Evolutionary conservation across 2,329 filamentous ascomycete genomes (phyloP).

Genomic region (Ceratocystis variospora): DNA sequence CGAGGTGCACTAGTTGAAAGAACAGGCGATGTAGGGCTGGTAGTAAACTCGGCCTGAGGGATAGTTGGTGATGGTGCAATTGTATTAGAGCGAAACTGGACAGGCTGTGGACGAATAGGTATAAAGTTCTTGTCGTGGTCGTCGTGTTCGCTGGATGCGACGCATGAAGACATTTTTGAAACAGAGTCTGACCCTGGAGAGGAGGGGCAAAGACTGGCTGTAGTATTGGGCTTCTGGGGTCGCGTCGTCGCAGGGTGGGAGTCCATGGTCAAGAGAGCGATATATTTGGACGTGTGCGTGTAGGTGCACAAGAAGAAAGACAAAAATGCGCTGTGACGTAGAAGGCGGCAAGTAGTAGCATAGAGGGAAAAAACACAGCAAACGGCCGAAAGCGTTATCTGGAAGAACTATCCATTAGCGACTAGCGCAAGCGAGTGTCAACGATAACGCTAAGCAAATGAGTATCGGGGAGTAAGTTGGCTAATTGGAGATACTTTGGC

Average conservation of each 20-base stretch:
- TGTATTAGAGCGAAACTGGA: slow-evolving; percentile 18
- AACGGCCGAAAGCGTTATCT: slow-evolving; percentile 8
- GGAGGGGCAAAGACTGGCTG: background rate
- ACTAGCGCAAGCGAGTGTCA: background rate
- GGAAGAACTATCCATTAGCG: background rate
- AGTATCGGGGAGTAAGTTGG: background rate
- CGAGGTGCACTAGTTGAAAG: slow-evolving; percentile 16
- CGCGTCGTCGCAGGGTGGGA: background rate
- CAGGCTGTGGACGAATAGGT: slow-evolving; percentile 8
- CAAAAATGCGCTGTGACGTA: slow-evolving; percentile 8
- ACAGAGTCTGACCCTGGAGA: slow-evolving; percentile 5
- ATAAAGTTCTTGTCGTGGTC: background rate
- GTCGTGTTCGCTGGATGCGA: background rate
- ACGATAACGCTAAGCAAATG: background rate
- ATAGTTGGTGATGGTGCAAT: slow-evolving; percentile 19
- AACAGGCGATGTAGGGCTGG: slow-evolving; percentile 19
- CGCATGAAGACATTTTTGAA: slow-evolving; percentile 6
- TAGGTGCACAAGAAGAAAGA: background rate
- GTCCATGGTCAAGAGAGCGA: slow-evolving; percentile 1
- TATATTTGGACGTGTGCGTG: background rate
- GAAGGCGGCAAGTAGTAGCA: background rate
- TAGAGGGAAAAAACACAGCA: background rate
- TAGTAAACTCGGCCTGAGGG: slow-evolving; percentile 15
- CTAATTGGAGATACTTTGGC: background rate
- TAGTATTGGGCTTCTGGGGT: background rate